Percentiles rank a stretch among this genome's conserved stretches.
phyloP scores from a whole-genome alignment of 441 rosid genomes.

The Jatropha multifida region DNA sequence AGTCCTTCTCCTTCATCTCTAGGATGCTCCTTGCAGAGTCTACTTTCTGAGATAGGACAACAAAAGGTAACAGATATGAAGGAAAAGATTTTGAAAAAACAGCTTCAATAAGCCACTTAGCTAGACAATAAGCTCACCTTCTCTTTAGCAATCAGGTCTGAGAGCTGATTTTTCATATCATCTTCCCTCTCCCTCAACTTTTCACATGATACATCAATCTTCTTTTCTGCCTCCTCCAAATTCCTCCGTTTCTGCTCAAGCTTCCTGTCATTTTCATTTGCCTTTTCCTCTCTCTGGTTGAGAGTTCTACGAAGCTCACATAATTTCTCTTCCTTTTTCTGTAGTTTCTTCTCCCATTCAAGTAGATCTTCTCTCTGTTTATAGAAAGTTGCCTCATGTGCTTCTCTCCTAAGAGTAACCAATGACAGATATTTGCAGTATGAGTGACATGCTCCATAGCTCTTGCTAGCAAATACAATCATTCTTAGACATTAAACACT shows the following conservation, averaged over 20 bases:
- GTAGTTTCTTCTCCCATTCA: conserved; percentile 74
- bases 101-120: not conserved
- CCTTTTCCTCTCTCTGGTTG: conserved; percentile 54
- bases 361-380: conserved; percentile 70
- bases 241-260: conserved; percentile 51
- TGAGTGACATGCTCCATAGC: conserved; percentile 7
- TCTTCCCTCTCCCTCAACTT: conserved; percentile 60
- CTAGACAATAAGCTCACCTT: conserved; percentile 38
- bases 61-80: conserved; percentile 17
- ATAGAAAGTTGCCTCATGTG: conserved; percentile 60
- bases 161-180: conserved; percentile 40
- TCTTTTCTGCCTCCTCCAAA: conserved; percentile 55
- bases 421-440: conserved; percentile 11
- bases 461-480: conserved; percentile 2
- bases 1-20: conserved; percentile 55
- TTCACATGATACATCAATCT: conserved; percentile 43
- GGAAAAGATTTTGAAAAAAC: not conserved
- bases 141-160: conserved; percentile 60
- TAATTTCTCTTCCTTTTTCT: conserved; percentile 46
- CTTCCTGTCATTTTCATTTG: conserved; percentile 46
- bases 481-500: conserved; percentile 17
- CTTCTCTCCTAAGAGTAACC: conserved; percentile 65
- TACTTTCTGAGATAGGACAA: conserved; percentile 43
- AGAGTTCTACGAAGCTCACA: conserved; percentile 51
- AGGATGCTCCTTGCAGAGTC: conserved; percentile 41